A percentile compares a stretch with the other conserved stretches of the same genome.
These are phyloP conservation scores for Cladophialophora immunda DNA, from an alignment of 2,329 filamentous ascomycete species.

Conservation along the genomic window DNA sequence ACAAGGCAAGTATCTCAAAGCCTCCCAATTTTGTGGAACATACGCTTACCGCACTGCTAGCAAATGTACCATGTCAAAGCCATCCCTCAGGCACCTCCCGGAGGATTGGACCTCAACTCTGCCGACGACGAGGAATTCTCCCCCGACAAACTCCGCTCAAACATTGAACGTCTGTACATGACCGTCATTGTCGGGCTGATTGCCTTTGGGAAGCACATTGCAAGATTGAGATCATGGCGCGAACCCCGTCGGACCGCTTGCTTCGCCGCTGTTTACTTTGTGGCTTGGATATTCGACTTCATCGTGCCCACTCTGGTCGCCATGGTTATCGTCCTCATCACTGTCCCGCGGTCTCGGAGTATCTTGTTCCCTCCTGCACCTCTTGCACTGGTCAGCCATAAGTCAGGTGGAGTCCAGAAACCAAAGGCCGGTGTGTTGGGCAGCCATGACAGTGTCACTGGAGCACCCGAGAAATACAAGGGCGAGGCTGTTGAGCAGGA, in stretches of 20 bases:
- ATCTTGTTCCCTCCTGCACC: constrained; percentile 80
- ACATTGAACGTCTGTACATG: constrained; percentile 82
- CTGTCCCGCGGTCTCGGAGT: constrained; percentile 68
- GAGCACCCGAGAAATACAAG: constrained; percentile 82
- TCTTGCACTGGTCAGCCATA: constrained; percentile 73
- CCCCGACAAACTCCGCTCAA: constrained; percentile 80
- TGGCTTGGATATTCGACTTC: constrained; percentile 78
- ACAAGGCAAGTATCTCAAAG: constrained; percentile 65
- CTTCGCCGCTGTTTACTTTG: constrained; percentile 69
- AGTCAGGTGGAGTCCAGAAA: constrained; percentile 78
- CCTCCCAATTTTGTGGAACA: constrained; percentile 3
- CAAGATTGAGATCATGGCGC: constrained; percentile 79
- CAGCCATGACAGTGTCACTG: constrained; percentile 78
- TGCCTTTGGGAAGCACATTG: constrained; percentile 75
- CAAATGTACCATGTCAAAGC: constrained; percentile 77
- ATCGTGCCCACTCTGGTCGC: constrained; percentile 68
- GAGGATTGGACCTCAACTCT: constrained; percentile 79
- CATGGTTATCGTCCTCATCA: constrained; percentile 71
- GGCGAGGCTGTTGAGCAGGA: constrained; percentile 86
- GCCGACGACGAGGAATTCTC: constrained; percentile 85
- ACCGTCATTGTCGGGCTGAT: constrained; percentile 75
- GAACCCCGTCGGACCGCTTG: constrained; percentile 73
- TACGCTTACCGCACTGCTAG: constrained; percentile 48
- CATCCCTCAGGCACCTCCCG: constrained; percentile 66
- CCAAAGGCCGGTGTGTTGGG: constrained; percentile 78